phyloP scores from a whole-genome alignment of 83 land plant species.

The Picea abies region DNA sequence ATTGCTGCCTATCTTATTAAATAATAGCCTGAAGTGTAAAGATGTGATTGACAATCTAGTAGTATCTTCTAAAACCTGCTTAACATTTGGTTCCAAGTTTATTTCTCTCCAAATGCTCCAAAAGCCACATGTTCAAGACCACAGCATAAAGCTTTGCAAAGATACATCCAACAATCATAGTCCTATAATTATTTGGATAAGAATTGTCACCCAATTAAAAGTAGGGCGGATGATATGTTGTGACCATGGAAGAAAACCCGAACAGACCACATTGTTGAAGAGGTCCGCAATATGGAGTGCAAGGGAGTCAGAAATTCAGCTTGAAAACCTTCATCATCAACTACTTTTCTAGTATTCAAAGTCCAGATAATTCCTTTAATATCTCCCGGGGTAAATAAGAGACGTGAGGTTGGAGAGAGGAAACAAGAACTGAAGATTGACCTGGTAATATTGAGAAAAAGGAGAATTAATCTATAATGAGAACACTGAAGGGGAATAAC shows the following conservation, averaged over 20 bases:
- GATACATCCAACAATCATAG: background rate
- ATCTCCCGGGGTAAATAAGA: background rate
- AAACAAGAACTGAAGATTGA: background rate
- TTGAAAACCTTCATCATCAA: background rate
- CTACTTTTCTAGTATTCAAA: background rate
- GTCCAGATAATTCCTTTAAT: background rate
- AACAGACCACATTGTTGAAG: background rate
- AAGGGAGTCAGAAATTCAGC: background rate
- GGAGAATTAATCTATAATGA: background rate
- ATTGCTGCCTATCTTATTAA: background rate
- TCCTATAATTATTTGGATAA: background rate
- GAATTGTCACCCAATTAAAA: background rate
- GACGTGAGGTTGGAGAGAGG: background rate
- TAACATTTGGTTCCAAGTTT: background rate
- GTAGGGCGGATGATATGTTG: background rate
- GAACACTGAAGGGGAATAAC: background rate
- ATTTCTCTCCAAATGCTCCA: background rate
- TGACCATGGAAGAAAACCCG: background rate
- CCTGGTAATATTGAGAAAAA: background rate
- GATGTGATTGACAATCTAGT: background rate
- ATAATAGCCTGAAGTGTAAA: background rate
- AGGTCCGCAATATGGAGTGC: background rate
- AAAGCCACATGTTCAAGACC: background rate
- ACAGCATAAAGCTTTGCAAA: background rate
- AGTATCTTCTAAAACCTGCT: background rate